A percentile compares a stretch with the other conserved stretches of the same genome.
These are phyloP conservation scores for Diaporthe velutina DNA, from an alignment of 2,329 filamentous ascomycete species.

Conservation along the genomic window DNA sequence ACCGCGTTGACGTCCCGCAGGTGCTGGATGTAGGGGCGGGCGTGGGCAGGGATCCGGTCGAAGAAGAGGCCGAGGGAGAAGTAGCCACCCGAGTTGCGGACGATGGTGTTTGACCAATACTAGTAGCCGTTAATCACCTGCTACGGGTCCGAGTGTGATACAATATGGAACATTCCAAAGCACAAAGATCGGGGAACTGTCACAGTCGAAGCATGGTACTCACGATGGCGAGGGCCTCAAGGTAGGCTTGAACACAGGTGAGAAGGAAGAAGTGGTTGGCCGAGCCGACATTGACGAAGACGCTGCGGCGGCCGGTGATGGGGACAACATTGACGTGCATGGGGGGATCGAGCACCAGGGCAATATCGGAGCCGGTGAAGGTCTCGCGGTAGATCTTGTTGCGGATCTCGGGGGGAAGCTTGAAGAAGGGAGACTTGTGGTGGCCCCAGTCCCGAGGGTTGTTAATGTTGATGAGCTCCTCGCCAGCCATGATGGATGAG, in stretches of 20 bases:
- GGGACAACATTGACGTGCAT: neutral
- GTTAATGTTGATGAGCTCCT: neutral
- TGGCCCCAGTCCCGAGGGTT: constrained; percentile 3
- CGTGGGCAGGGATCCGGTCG: constrained; percentile 10
- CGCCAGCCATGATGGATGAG: neutral
- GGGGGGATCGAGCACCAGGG: neutral
- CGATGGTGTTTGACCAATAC: neutral
- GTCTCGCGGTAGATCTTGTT: constrained; percentile 7
- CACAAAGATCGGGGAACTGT: too few relatives aligned
- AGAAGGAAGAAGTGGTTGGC: constrained; percentile 4
- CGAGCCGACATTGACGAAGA: neutral
- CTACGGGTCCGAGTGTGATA: too few relatives aligned
- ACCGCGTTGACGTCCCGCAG: neutral
- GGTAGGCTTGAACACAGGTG: neutral
- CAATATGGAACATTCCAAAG: too few relatives aligned
- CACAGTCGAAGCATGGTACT: too few relatives aligned
- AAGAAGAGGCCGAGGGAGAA: constrained; percentile 4
- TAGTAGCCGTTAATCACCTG: too few relatives aligned
- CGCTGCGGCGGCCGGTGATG: neutral
- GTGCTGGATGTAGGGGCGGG: neutral
- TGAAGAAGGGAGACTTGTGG: constrained; percentile 2
- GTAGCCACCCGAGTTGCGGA: neutral
- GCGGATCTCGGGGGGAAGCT: constrained; percentile 14
- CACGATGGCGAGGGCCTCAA: constrained; percentile 4
- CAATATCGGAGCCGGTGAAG: neutral